Conservation (phyloP, 805 yeast species). For the Candida maesae region DNA sequence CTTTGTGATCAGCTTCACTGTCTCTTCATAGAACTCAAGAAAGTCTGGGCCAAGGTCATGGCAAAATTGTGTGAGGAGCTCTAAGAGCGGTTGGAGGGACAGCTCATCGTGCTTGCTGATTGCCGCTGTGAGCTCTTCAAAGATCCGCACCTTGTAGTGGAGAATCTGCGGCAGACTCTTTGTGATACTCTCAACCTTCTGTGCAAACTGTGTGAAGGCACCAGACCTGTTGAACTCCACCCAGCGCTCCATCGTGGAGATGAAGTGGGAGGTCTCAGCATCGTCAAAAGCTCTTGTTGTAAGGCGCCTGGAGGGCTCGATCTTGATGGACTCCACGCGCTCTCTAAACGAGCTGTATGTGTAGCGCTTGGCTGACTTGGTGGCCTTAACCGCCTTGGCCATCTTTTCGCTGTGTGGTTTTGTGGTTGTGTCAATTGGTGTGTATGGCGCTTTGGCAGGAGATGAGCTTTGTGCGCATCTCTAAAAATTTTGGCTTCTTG, state of each 20-base stretch:
- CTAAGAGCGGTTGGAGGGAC: conserved; percentile 78
- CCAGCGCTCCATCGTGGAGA: conserved; percentile 83
- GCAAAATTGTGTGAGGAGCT: conserved; percentile 76
- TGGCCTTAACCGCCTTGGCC: conserved; percentile 35
- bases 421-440: neutral
- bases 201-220: conserved; percentile 59
- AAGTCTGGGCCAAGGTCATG: conserved; percentile 94
- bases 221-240: conserved; percentile 77
- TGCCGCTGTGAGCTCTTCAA: conserved; percentile 43
- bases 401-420: too few species aligned
- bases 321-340: conserved; percentile 75
- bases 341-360: conserved; percentile 77
- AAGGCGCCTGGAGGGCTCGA: conserved; percentile 65
- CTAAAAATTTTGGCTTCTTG: conserved; percentile 3
- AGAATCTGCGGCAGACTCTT: conserved; percentile 80
- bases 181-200: conserved; percentile 47
- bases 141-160: conserved; percentile 64
- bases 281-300: conserved; percentile 61
- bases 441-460: too few species aligned
- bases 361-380: conserved; percentile 48
- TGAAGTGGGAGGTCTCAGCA: conserved; percentile 73
- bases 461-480: neutral
- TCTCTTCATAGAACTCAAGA: conserved; percentile 56
- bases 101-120: conserved; percentile 57
- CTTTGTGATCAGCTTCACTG: conserved; percentile 48